Conservation (phyloP, 805 yeast species). For the Wickerhamiella shivajii region DNA sequence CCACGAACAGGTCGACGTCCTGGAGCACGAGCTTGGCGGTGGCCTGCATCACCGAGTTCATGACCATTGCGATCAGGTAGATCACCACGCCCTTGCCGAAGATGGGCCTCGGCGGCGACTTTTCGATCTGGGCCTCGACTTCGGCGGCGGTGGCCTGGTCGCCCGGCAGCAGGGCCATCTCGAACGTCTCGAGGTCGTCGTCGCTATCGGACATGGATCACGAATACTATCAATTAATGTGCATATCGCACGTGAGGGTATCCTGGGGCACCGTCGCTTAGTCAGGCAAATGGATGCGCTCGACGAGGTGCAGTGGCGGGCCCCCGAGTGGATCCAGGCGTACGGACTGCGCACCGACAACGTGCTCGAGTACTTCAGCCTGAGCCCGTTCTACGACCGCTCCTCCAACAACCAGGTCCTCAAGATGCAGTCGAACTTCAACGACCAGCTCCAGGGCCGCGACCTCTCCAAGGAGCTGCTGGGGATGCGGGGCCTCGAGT, state of each 20-base stretch:
- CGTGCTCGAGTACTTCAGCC: constrained; percentile 83
- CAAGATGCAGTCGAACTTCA: constrained; percentile 89
- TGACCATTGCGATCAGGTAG: constrained; percentile 13
- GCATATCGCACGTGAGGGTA: too few relatives aligned
- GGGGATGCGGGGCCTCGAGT: constrained; percentile 78
- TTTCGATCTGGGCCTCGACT: too few relatives aligned
- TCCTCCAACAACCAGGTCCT: constrained; percentile 88
- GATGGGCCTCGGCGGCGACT: too few relatives aligned
- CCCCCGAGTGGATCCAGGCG: constrained; percentile 93
- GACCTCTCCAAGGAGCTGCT: constrained; percentile 42
- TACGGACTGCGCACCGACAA: constrained; percentile 73
- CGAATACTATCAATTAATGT: too few relatives aligned
- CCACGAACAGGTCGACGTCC: constrained; percentile 18
- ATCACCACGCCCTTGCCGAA: constrained; percentile 10
- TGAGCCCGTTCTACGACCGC: constrained; percentile 90
- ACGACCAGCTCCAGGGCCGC: constrained; percentile 31
- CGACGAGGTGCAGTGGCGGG: constrained; percentile 92
- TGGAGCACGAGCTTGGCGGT: constrained; percentile 14
- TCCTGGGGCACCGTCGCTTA: too few relatives aligned
- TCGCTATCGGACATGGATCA: too few relatives aligned
- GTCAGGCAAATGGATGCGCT: constrained; percentile 23
- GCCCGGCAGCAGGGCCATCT: too few relatives aligned
- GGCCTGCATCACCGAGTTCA: constrained; percentile 16
- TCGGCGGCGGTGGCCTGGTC: too few relatives aligned
- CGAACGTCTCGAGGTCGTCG: too few relatives aligned